Evolutionary conservation across 805 yeast genomes (phyloP).

Genomic region (Ogataea pini): DNA sequence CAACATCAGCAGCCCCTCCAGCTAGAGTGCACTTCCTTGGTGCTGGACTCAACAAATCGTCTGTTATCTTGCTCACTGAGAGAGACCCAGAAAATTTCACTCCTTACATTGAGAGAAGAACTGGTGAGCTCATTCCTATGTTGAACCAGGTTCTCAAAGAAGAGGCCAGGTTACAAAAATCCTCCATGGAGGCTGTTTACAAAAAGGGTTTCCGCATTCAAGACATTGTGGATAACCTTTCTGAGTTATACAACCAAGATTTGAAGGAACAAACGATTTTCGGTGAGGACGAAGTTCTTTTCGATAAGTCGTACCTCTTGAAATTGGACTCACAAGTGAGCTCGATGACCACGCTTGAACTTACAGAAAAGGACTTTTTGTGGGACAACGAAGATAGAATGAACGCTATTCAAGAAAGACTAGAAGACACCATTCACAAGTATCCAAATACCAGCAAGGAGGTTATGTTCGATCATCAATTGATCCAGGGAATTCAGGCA

Average conservation of each 20-base stretch:
- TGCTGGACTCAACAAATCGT: slow-evolving; percentile 24
- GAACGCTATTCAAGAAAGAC: slow-evolving; percentile 15
- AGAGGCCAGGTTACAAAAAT: slow-evolving; percentile 16
- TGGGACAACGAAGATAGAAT: slow-evolving; percentile 26
- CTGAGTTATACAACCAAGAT: slow-evolving; percentile 13
- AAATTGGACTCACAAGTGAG: slow-evolving; percentile 15
- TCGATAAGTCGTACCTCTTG: slow-evolving; percentile 23
- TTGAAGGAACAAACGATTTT: slow-evolving; percentile 12
- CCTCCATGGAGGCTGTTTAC: slow-evolving; percentile 15
- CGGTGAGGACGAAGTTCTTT: slow-evolving; percentile 21
- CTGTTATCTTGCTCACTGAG: slow-evolving; percentile 31
- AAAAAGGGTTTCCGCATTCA: slow-evolving; percentile 24
- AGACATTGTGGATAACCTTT: slow-evolving; percentile 7
- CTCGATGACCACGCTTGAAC: slow-evolving; percentile 12
- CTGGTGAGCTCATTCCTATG: slow-evolving; percentile 16
- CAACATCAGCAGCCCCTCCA: slow-evolving; percentile 32
- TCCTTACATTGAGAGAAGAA: slow-evolving; percentile 8
- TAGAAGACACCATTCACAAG: slow-evolving; percentile 2
- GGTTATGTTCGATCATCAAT: slow-evolving; percentile 21
- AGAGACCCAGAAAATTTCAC: slow-evolving; percentile 12
- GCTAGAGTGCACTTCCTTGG: slow-evolving; percentile 36
- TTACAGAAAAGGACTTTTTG: slow-evolving; percentile 28
- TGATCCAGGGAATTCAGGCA: slow-evolving; percentile 21
- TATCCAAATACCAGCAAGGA: slow-evolving; percentile 8
- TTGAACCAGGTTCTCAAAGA: slow-evolving; percentile 19